Evolutionary conservation across 805 yeast genomes (phyloP), one percentile per base, ranked within the genome.

Genomic region (Henningerozyma blattae): DNA sequence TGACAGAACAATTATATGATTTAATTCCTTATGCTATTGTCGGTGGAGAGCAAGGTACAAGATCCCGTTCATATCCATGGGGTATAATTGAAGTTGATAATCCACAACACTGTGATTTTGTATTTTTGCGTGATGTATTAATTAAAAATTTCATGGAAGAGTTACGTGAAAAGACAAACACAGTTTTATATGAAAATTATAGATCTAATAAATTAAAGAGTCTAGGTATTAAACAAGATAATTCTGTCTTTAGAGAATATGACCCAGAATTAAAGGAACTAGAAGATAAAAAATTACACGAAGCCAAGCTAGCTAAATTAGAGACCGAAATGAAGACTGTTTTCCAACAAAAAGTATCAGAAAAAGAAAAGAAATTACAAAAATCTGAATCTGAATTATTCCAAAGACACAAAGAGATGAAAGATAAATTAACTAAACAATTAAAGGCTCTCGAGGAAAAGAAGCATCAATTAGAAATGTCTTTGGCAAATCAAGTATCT

Each of bases 11-110:
- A 38, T 71, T 91, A 44, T 67, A 78, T 60, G 62, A 71, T 32
- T 73, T 68, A 48, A 68, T 84, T 41, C 99, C 99, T 31, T 89
- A 84, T 62, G 97, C 98, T 14, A 78, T 91, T 43, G 82, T 91
- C 34, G 98, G 96, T 16, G 84, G 96, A 16, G 82, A 91, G 16
- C 62, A 64, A 38, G 45, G 56, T 29, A 93, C 87, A 30, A 76
- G 96, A 59, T 96, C 95, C 46, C 81, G 98, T 62, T 65, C 72
- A 41, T 89, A 89, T 58, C 96, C 97, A 41, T 91, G 98, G 98
- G 97, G 97, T 45, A 68, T 81, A 16, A 81, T 91, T 49, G 96
- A 91, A 62, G 87, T 91, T 46, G 96, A 86, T 58, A 89, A 91
- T 57, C 91, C 84, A 62, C 75, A 76, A 37, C 96, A 91, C 57